These are phyloP conservation scores for Russula vinacea DNA, from an alignment of 768 basidiomycete genomes.

Conservation along the genomic window DNA sequence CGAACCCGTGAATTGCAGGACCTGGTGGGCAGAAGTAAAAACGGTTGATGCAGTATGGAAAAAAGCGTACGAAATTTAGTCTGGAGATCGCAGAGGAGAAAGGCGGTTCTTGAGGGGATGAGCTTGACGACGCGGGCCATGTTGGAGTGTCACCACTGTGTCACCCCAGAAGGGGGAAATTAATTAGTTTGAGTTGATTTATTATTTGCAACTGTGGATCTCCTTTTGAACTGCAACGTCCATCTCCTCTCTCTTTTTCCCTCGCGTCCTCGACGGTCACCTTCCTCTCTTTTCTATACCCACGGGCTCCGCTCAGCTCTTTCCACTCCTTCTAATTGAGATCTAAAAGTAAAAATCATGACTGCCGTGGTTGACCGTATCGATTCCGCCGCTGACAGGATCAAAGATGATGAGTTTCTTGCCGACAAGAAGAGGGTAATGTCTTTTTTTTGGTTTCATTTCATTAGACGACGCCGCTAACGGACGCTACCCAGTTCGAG, in stretches of 20 bases:
- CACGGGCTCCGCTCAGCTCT: slow-evolving; percentile 38
- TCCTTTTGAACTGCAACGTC: slow-evolving; percentile 34
- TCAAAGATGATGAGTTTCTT: slow-evolving; percentile 37
- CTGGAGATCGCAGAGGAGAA: slow-evolving; percentile 87
- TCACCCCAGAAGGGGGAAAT: neutral
- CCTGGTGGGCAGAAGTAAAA: slow-evolving; percentile 32
- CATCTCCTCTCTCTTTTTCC: slow-evolving; percentile 27
- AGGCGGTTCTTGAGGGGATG: slow-evolving; percentile 45
- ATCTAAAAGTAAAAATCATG: slow-evolving; percentile 33
- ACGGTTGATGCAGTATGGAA: neutral
- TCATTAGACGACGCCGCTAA: neutral
- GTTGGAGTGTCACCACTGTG: neutral
- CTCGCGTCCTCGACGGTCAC: slow-evolving; percentile 35
- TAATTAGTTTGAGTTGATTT: neutral
- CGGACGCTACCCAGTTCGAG: slow-evolving; percentile 50
- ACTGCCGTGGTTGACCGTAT: slow-evolving; percentile 42
- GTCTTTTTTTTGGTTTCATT: slow-evolving; percentile 16
- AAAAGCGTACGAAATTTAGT: slow-evolving; percentile 58
- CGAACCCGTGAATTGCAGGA: slow-evolving; percentile 63
- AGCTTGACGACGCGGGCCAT: slow-evolving; percentile 32
- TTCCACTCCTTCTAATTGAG: slow-evolving; percentile 37
- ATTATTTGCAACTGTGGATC: neutral
- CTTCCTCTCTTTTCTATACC: slow-evolving; percentile 38
- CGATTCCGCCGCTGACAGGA: slow-evolving; percentile 33
- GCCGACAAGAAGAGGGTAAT: slow-evolving; percentile 46